Conservation (phyloP, 495 filamentous ascomycete genomes). For the Tuber calosporum region DNA sequence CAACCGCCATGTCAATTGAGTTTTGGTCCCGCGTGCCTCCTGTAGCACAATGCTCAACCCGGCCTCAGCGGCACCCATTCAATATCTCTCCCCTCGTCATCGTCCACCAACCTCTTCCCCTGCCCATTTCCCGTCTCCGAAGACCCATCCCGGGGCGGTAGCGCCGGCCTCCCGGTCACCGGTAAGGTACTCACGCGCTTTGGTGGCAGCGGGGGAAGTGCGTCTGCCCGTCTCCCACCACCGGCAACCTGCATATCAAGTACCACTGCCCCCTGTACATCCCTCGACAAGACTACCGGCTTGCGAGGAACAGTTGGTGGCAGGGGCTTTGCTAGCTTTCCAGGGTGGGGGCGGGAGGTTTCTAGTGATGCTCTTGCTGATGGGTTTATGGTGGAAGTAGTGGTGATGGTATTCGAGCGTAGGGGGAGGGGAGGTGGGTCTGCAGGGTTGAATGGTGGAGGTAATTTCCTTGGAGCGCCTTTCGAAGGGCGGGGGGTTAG, state of each 20-base stretch:
- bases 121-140: neutral
- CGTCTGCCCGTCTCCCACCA: neutral
- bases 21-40: neutral
- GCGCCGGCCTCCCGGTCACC: neutral
- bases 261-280: neutral
- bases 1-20: neutral
- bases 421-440: constrained; percentile 38
- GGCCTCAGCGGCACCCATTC: constrained; percentile 19
- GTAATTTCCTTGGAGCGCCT: constrained; percentile 47
- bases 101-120: constrained; percentile 18
- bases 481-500: constrained; percentile 15
- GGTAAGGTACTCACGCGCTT: constrained; percentile 25
- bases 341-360: constrained; percentile 9
- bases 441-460: constrained; percentile 51
- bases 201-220: constrained; percentile 25
- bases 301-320: constrained; percentile 26
- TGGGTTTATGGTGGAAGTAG: constrained; percentile 1
- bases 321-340: constrained; percentile 17
- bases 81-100: constrained; percentile 17
- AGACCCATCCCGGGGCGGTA: constrained; percentile 8
- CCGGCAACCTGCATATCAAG: neutral
- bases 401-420: neutral
- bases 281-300: constrained; percentile 18
- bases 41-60: constrained; percentile 1
- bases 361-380: constrained; percentile 6